Evolutionary conservation across 371 early-diverging fungal species (phyloP).

Genomic region (Zopfochytrium polystomum): DNA sequence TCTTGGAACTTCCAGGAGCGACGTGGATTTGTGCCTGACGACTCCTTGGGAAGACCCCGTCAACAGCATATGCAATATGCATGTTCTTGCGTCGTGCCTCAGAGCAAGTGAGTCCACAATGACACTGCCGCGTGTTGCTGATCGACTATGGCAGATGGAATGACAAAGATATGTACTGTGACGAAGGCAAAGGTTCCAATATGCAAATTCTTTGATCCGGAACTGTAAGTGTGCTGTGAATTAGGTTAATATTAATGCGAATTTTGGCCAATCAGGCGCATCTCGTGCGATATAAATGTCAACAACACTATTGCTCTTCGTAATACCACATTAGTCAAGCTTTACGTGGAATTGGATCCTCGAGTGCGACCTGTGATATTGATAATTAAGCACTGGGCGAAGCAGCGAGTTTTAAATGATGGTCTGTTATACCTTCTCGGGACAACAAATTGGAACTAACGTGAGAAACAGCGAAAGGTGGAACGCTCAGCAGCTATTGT

Average conservation of each 20-base stretch:
- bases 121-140: too few relatives aligned
- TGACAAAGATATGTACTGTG: constrained; percentile 40
- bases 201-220: constrained; percentile 64
- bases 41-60: constrained; percentile 43
- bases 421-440: constrained; percentile 25
- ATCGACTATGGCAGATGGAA: constrained; percentile 46
- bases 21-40: constrained; percentile 43
- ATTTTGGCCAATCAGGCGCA: neutral
- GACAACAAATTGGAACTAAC: neutral
- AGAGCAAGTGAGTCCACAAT: constrained; percentile 35
- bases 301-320: constrained; percentile 74
- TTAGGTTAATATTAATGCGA: too few relatives aligned
- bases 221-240: constrained; percentile 43
- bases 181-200: constrained; percentile 60
- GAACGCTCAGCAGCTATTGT: constrained; percentile 88
- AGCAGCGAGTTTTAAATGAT: constrained; percentile 67
- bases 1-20: constrained; percentile 35
- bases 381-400: constrained; percentile 83
- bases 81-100: constrained; percentile 33
- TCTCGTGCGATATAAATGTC: constrained; percentile 81
- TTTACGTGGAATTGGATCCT: constrained; percentile 74
- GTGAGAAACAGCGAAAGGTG: constrained; percentile 73
- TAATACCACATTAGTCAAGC: constrained; percentile 73
- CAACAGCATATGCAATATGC: constrained; percentile 38
- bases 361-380: constrained; percentile 73